phyloP scores from a whole-genome alignment of 345 rosid species.

The Toxicodendron radicans region DNA sequence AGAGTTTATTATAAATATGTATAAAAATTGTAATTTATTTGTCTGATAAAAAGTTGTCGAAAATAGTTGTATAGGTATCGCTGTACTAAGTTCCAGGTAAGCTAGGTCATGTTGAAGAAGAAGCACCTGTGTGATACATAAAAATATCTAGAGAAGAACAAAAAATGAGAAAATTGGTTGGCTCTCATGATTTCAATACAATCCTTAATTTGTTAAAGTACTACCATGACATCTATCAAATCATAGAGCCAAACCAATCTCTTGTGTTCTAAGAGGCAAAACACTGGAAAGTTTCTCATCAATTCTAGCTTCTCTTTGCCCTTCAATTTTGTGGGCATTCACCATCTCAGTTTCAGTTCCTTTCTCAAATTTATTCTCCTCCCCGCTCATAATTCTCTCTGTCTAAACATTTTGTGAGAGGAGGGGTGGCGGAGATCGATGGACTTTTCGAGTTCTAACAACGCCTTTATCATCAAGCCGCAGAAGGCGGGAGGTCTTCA shows the following conservation, averaged over 20 bases:
- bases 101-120: background rate
- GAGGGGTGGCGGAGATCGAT: background rate
- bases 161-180: constrained; percentile 1
- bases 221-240: background rate
- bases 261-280: background rate
- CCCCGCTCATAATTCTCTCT: background rate
- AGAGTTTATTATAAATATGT: too few relatives aligned
- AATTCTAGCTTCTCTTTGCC: background rate
- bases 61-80: too few relatives aligned
- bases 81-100: background rate
- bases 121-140: background rate
- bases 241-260: background rate
- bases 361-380: background rate
- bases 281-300: background rate
- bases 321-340: constrained; percentile 9
- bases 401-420: too few relatives aligned
- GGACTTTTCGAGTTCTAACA: constrained; percentile 28
- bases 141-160: constrained; percentile 3
- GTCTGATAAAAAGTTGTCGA: too few relatives aligned
- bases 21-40: too few relatives aligned
- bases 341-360: background rate
- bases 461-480: too few relatives aligned
- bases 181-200: constrained; percentile 6
- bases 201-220: background rate
- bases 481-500: constrained; percentile 36